phyloP scores from a whole-genome alignment of 306 rosid genomes.

The Glycine latifolia region DNA sequence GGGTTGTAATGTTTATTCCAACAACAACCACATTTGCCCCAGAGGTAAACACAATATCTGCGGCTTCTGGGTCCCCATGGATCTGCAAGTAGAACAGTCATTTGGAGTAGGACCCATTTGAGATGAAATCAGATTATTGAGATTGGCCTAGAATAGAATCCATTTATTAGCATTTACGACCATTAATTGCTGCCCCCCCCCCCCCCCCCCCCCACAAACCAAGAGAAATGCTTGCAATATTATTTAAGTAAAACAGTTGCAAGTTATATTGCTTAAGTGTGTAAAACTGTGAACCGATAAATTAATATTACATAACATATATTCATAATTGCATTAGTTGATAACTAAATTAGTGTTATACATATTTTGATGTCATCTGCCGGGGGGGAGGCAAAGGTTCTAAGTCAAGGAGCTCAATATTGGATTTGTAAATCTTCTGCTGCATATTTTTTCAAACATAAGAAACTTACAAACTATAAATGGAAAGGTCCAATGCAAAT shows the following conservation, averaged over 20 bases:
- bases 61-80: conserved; percentile 97
- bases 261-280: not conserved
- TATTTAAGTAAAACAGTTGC: not conserved
- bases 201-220: not conserved
- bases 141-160: conserved; percentile 1
- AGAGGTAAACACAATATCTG: conserved; percentile 89
- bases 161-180: conserved; percentile 18
- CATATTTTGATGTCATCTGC: too few species aligned
- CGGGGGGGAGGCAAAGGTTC: too few species aligned
- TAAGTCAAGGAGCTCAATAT: not conserved
- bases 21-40: conserved; percentile 89
- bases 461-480: not conserved
- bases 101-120: not conserved
- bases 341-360: not conserved
- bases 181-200: too few species aligned
- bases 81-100: conserved; percentile 60
- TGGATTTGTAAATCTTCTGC: too few species aligned
- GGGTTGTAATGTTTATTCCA: conserved; percentile 96
- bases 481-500: not conserved
- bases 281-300: not conserved
- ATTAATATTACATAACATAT: not conserved
- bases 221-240: not conserved
- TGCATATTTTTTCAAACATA: conserved; percentile 2
- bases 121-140: conserved; percentile 18
- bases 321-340: conserved; percentile 16